Base-by-base conservation (phyloP, 192 early-diverging fungal species). In the Blastocladiella britannica region DNA sequence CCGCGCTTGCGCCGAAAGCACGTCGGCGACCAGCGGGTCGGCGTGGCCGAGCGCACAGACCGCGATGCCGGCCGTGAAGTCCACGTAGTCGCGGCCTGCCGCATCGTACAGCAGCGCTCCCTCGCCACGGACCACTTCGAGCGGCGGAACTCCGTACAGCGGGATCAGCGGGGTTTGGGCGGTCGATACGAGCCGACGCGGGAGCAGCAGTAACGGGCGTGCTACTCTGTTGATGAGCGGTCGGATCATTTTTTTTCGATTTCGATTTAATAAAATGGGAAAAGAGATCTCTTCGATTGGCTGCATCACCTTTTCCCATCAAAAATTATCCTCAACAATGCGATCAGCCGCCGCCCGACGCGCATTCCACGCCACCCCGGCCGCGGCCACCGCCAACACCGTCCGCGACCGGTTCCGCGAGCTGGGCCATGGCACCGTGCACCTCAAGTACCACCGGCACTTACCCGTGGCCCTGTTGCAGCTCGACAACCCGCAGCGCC, bases 11-110 rank as follows among this genome's bases (percentile, higher is more conserved):
- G 93, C 90, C 23, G 67, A 65, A 15, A 98, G 60, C 4, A 81
- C 72, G 1, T 76, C 64, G 9, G 80, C 72, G 3, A 95, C 77
- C 23, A 85, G 76, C 23, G 73, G 70, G 63, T 95, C 83, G 47
- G 71, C 73, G 67, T 98, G 94, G 1, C 94, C 94, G 0, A 98
- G 74, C 2, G 87, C 89, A 54, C 81, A 87, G 24, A 96, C 92
- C 9, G 94, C 91, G 55, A 98, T 98, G 20, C 94, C 94, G 0
- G 92, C 85, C 0, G 80, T 82, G 55, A 98, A 86, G 66, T 98
- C 94, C 9, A 98, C 72, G 64, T 84, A 98, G 57, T 75, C 67
- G 12, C 85, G 80, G 57, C 82, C 77, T 23, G 66, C 68, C 1
- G 75, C 70, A 62, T 94, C 92, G 60, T 82, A 88, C 15, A 98